Conservation (phyloP, 2,329 filamentous ascomycete genomes). For the Aspergillus floridensis region DNA sequence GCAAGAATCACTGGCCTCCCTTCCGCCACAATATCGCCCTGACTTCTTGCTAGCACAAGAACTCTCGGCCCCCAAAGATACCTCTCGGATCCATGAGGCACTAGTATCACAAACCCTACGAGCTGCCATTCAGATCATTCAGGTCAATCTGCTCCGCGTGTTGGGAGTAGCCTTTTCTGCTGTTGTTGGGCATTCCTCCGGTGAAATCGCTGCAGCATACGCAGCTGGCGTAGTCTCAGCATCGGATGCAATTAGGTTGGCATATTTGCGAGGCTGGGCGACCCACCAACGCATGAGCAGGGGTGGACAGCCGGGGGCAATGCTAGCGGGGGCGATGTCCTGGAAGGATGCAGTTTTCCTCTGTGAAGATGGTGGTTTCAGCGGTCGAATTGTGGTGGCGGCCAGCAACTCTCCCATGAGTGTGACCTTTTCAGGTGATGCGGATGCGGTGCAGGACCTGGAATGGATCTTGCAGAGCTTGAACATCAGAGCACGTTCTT, state of each 20-base stretch:
- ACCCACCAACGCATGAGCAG: constrained; percentile 14
- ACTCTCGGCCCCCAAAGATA: constrained; percentile 14
- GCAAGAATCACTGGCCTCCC: constrained; percentile 14
- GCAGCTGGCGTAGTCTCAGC: constrained; percentile 16
- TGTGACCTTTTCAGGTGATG: constrained; percentile 48
- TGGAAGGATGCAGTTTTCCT: constrained; percentile 4
- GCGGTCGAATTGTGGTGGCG: constrained; percentile 33
- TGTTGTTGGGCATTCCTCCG: constrained; percentile 49
- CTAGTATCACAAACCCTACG: constrained; percentile 21
- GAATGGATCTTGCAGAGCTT: constrained; percentile 12
- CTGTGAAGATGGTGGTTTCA: constrained; percentile 18
- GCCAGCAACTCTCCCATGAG: constrained; percentile 43
- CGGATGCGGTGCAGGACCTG: constrained; percentile 28
- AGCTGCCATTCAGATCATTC: constrained; percentile 22
- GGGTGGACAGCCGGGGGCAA: constrained; percentile 35
- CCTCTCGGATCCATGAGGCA: constrained; percentile 23
- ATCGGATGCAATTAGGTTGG: constrained; percentile 41
- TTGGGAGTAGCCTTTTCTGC: constrained; percentile 32
- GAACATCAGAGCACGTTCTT: constrained; percentile 29
- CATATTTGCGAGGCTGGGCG: constrained; percentile 45
- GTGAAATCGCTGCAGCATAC: constrained; percentile 52
- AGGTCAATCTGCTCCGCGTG: constrained; percentile 19
- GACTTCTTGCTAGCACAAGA: constrained; percentile 22
- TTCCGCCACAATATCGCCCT: constrained; percentile 24
- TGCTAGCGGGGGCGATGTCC: constrained; percentile 45